Evolutionary conservation across 257 asterid species (phyloP), one percentile per base, ranked within the genome.

Genomic region (Plantago elongata): DNA sequence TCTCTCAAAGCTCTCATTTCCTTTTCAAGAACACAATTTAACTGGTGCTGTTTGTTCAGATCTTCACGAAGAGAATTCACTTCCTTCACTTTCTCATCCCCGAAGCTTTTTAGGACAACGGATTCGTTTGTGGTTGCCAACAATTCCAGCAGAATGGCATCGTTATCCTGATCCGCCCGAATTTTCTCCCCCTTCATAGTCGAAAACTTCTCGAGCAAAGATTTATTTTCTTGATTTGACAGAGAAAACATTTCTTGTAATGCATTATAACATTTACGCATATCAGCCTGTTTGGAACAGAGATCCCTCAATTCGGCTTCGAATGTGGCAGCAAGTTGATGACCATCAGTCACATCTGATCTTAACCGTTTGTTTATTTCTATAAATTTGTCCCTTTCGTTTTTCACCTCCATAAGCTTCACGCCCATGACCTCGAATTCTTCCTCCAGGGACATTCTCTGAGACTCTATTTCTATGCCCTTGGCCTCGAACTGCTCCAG

Each of bases 401-500:
- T 77, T 62, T 81, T 75, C 54, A 73, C 67, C 37, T 37, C 52
- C 42, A 57, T 69, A 66, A 89, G 84, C 78, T 83, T 79, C 61
- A 75, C 78, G 9, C 81, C 80, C 81, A 78, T 69, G 66, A 40
- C 59, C 48, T 66, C 55, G 43, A 76, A 63, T 76, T 81, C 90
- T 56, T 74, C 49, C 75, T 93, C 91, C 74, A 89, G 51, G 55
- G 54, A 46, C 30, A 63, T 57, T 78, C 83, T 92, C 74, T 86
- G 82, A 0, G 77, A 69, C 72, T 87, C 90, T 15, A 85, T 75
- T 59, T 85, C 88, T 18, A 68, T 45, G 45, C 90, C 82, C 74
- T 85, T 91, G 7, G 83, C 70, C 75, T 84, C 84, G 79, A 89
- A 69, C 78, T 89, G 89, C 83, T 79, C 69, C 16, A 93, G 79